phyloP scores from a whole-genome alignment of 495 filamentous ascomycete genomes.

The Penicillium salamii region DNA sequence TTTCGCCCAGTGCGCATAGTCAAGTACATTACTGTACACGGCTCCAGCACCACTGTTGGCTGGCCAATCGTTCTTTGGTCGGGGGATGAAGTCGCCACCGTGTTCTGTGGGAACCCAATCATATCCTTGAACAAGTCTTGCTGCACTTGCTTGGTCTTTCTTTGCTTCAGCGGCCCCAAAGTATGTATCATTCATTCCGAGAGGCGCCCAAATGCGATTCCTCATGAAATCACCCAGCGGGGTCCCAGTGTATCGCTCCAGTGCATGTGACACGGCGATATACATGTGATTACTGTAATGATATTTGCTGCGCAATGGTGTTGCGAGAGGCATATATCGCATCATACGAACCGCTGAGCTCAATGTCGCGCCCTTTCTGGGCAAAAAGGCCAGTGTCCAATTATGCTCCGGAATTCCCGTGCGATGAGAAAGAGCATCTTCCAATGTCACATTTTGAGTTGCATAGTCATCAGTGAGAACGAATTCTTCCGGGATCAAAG shows the following conservation, averaged over 20 bases:
- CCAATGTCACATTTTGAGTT: constrained; percentile 43
- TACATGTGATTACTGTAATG: constrained; percentile 54
- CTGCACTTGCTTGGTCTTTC: not conserved
- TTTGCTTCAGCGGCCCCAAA: constrained; percentile 27
- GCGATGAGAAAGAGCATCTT: constrained; percentile 52
- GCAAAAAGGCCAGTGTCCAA: not conserved
- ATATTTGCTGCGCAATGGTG: constrained; percentile 33
- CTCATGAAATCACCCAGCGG: constrained; percentile 38
- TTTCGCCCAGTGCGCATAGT: constrained; percentile 51
- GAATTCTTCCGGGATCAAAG: constrained; percentile 54
- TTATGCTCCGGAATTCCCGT: constrained; percentile 43
- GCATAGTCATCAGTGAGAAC: constrained; percentile 42
- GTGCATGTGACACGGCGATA: constrained; percentile 37
- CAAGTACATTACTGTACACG: constrained; percentile 48
- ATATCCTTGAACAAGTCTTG: constrained; percentile 18
- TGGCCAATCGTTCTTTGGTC: constrained; percentile 13
- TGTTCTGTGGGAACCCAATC: constrained; percentile 9
- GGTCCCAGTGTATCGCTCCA: constrained; percentile 40
- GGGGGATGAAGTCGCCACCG: constrained; percentile 14
- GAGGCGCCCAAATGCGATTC: constrained; percentile 44
- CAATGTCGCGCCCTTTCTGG: constrained; percentile 3
- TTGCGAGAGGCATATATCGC: constrained; percentile 34
- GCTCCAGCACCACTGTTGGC: constrained; percentile 48
- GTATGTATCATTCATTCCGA: constrained; percentile 43
- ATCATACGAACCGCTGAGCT: constrained; percentile 30